These are phyloP conservation scores for Orbilia ellipsospora DNA, from an alignment of 2,329 filamentous ascomycete genomes.

Conservation along the genomic window DNA sequence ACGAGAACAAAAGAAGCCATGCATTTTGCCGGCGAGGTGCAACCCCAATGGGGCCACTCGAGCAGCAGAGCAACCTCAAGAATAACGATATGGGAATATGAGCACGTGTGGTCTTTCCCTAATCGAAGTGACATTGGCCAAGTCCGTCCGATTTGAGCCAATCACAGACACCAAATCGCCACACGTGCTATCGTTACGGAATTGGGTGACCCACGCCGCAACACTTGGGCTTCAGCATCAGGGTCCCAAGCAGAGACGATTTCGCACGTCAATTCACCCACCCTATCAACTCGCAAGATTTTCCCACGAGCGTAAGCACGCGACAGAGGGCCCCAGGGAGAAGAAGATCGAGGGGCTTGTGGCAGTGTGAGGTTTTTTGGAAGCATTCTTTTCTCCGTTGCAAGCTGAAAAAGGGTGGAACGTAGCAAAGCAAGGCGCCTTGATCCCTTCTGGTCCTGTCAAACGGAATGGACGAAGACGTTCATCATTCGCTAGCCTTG, in stretches of 20 bases:
- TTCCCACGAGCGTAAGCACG: conserved; percentile 55
- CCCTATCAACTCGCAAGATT: conserved; percentile 49
- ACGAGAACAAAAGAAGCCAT: background rate
- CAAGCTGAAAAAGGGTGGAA: conserved; percentile 36
- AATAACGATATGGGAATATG: conserved; percentile 41
- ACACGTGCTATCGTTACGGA: conserved; percentile 52
- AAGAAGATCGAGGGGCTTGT: conserved; percentile 13
- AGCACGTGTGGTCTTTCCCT: conserved; percentile 54
- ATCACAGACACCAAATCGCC: conserved; percentile 39
- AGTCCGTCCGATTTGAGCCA: conserved; percentile 39
- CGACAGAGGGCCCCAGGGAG: conserved; percentile 51
- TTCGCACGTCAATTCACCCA: conserved; percentile 46
- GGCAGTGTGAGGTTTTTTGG: conserved; percentile 47
- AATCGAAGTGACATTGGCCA: conserved; percentile 40
- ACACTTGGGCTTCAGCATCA: conserved; percentile 30
- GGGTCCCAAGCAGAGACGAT: conserved; percentile 37
- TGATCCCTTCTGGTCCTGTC: conserved; percentile 28
- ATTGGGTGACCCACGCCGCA: conserved; percentile 33
- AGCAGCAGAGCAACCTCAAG: background rate
- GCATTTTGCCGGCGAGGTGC: conserved; percentile 41
- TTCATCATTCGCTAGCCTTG: conserved; percentile 19
- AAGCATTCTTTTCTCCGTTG: conserved; percentile 21
- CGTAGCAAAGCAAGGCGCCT: conserved; percentile 51
- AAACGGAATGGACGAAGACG: conserved; percentile 22
- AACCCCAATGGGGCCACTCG: conserved; percentile 37